Percentiles rank a stretch among this genome's conserved stretches.
These are phyloP conservation scores for Aspergillus oerlinghausenensis DNA, from an alignment of 2,329 filamentous ascomycete genomes.

Conservation along the genomic window DNA sequence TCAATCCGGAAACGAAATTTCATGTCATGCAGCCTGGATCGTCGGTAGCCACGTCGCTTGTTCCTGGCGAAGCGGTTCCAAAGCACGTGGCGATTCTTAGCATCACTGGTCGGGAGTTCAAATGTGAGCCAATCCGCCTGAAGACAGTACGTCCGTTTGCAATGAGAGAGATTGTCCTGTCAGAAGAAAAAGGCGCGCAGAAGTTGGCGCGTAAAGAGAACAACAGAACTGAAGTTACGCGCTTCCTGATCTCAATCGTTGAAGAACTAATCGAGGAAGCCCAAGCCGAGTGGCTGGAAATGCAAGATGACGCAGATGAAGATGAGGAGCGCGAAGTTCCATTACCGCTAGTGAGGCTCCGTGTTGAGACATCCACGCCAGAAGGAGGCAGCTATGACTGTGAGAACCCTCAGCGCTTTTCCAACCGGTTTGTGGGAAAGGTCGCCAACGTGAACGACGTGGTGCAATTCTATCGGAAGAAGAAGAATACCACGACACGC, in stretches of 20 bases:
- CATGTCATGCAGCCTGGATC: slow-evolving; percentile 97
- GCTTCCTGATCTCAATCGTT: slow-evolving; percentile 70
- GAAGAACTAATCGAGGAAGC: slow-evolving; percentile 85
- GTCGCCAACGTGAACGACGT: slow-evolving; percentile 95
- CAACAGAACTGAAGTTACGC: slow-evolving; percentile 75
- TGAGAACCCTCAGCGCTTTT: slow-evolving; percentile 95
- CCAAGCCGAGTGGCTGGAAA: slow-evolving; percentile 70
- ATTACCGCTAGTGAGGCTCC: slow-evolving; percentile 78
- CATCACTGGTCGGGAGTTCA: slow-evolving; percentile 77
- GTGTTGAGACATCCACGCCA: slow-evolving; percentile 82
- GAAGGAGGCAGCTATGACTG: slow-evolving; percentile 83
- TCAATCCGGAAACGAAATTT: slow-evolving; percentile 84
- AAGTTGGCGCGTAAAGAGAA: slow-evolving; percentile 75
- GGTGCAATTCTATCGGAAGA: slow-evolving; percentile 87
- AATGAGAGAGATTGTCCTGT: slow-evolving; percentile 73
- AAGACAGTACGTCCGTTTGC: slow-evolving; percentile 90
- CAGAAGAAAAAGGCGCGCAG: slow-evolving; percentile 70
- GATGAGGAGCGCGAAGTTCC: slow-evolving; percentile 61
- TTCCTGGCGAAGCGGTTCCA: slow-evolving; percentile 80
- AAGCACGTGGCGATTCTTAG: slow-evolving; percentile 88
- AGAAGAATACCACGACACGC: slow-evolving; percentile 51
- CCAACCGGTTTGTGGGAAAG: slow-evolving; percentile 81
- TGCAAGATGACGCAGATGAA: slow-evolving; percentile 62
- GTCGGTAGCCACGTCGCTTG: slow-evolving; percentile 87
- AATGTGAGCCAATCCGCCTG: slow-evolving; percentile 72